These are phyloP conservation scores for Cladophialophora yegresii DNA, from an alignment of 2,329 filamentous ascomycete species.

Conservation along the genomic window DNA sequence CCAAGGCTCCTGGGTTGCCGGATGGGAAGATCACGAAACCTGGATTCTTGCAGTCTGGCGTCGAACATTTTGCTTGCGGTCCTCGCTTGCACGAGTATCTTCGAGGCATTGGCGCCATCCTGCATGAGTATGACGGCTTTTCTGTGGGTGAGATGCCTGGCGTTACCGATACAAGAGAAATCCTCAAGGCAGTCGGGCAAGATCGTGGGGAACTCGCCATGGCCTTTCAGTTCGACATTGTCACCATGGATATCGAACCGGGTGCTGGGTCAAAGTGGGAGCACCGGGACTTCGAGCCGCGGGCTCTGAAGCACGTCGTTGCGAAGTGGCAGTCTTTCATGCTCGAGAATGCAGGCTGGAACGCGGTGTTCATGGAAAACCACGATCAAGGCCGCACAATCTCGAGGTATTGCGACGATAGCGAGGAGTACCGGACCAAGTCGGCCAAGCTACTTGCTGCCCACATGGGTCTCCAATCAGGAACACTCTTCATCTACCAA, in stretches of 20 bases:
- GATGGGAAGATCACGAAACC: conserved; percentile 51
- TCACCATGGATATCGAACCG: conserved; percentile 38
- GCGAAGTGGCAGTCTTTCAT: conserved; percentile 57
- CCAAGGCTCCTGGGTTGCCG: conserved; percentile 58
- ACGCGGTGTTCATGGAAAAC: conserved; percentile 64
- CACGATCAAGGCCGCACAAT: conserved; percentile 63
- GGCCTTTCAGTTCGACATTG: conserved; percentile 47
- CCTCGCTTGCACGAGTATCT: conserved; percentile 45
- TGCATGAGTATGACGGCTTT: conserved; percentile 44
- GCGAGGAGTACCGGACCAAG: conserved; percentile 47
- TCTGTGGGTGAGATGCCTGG: conserved; percentile 47
- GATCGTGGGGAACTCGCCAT: conserved; percentile 44
- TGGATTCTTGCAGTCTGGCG: conserved; percentile 53
- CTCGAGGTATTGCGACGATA: conserved; percentile 54
- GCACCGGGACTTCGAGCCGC: conserved; percentile 49
- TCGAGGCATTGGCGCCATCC: conserved; percentile 42
- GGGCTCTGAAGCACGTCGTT: conserved; percentile 54
- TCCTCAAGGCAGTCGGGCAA: conserved; percentile 43
- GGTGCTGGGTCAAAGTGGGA: conserved; percentile 47
- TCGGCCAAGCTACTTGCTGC: conserved; percentile 59
- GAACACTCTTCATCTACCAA: conserved; percentile 61
- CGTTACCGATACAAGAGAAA: conserved; percentile 40
- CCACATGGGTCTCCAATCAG: conserved; percentile 52
- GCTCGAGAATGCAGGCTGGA: conserved; percentile 55
- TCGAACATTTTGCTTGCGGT: conserved; percentile 42